Evolutionary conservation across 495 filamentous ascomycete genomes (phyloP), one percentile per base, ranked within the genome.

Genomic region (Neurospora cerealis): DNA sequence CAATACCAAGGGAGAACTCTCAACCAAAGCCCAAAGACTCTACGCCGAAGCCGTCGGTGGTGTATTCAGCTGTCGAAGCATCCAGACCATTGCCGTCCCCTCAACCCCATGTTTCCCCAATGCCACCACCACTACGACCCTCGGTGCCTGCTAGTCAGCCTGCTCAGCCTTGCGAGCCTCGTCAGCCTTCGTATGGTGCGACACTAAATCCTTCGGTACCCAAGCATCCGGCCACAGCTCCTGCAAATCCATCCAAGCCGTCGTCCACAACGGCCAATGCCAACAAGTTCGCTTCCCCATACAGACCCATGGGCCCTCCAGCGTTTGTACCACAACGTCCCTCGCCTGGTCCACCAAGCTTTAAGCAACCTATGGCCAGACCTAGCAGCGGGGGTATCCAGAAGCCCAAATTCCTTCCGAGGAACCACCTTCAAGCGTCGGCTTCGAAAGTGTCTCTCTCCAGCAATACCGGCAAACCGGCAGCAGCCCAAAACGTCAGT

Each of bases 401-500:
- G 0, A 66, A 66, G 28, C 13, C 54, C 6, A 66, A 4, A 36
- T 66, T 66, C 15, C 54, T 19, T 5, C 36, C 9, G 71, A 77
- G 38, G 75, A 76, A 34, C 37, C 42, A 70, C 36, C 74, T 15
- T n/a, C 28, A 66, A 66, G 10, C 3, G 1, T 0, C 54, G 6
- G 24, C 28, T 34, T 4, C 15, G 1, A 19, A 15, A 19, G 28
- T 62, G 2, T 41, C 74, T 13, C 38, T 8, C 1, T 38, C n/a
- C 19, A 2, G 39, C 10, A 19, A 1, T n/a, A 70, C 6, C 2
- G 10, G 38, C 62, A 60, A 10, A 28, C 3, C 15, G 54, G 5
- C 54, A 34, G 21, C 4, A 41, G 38, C 4, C 70, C 21, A 41
- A n/a, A 60, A 70, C 4, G 66, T 34, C 46, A n/a, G 42, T 21